Percentiles rank a stretch among this genome's conserved stretches.
phyloP scores from a whole-genome alignment of 163 green algal genomes.

The Volvox carteri region DNA sequence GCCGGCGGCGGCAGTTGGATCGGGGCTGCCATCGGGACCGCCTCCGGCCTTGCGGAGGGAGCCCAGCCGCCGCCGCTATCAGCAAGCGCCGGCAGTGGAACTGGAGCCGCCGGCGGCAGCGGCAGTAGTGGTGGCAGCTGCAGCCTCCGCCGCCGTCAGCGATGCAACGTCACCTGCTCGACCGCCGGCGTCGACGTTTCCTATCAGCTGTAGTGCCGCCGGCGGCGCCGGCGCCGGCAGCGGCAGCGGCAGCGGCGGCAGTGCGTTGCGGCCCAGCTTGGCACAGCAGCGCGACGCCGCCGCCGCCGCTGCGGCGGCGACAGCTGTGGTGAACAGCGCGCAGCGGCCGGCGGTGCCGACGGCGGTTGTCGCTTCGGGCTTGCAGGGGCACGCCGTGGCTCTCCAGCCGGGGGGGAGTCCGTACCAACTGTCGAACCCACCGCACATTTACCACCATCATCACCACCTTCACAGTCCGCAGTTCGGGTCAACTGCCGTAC shows the following conservation, averaged over 20 bases:
- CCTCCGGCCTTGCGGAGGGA: background rate
- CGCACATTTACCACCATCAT: background rate
- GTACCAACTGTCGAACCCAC: background rate
- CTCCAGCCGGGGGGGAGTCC: background rate
- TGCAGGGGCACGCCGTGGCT: constrained; percentile 14
- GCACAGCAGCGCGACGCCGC: background rate
- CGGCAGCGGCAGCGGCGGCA: background rate
- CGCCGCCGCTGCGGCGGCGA: constrained; percentile 9
- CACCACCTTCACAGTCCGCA: background rate
- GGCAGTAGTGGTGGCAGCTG: background rate
- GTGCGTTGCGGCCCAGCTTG: constrained; percentile 8
- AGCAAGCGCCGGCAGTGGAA: background rate
- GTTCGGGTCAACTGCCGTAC: background rate
- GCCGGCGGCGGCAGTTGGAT: background rate
- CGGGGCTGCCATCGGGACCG: background rate
- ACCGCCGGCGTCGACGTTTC: background rate
- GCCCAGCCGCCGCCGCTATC: background rate
- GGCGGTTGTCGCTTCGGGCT: background rate
- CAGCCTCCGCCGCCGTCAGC: background rate
- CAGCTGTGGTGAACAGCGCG: background rate
- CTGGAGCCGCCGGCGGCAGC: background rate
- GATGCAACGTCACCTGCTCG: too few relatives aligned
- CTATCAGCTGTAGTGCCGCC: background rate
- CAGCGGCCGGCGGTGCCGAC: background rate
- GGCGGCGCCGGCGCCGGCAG: background rate